These are phyloP conservation scores for Angomonas desouzai DNA, from an alignment of 208 protist species.

Conservation along the genomic window DNA sequence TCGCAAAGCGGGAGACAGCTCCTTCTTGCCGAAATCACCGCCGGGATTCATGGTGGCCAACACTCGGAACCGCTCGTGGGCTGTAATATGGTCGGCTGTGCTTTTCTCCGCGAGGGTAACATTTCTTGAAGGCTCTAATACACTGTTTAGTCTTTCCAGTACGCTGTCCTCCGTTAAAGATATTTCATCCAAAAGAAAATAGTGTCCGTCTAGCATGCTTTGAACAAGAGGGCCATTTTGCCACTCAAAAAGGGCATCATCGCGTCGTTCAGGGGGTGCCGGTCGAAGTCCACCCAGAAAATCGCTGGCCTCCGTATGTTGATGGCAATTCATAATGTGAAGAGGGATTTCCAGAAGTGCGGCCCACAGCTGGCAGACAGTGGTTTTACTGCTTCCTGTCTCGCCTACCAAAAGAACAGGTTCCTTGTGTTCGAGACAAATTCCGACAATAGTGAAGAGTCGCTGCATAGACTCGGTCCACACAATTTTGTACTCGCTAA, in stretches of 20 bases:
- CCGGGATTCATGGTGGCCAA: slow-evolving; percentile 99
- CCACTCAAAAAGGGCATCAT: slow-evolving; percentile 96
- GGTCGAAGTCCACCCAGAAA: slow-evolving; percentile 95
- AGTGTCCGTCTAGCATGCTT: slow-evolving; percentile 97
- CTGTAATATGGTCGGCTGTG: slow-evolving; percentile 75
- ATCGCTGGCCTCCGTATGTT: slow-evolving; percentile 99
- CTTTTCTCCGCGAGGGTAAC: slow-evolving; percentile 98
- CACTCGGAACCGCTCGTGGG: slow-evolving; percentile 93
- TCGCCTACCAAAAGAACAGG: slow-evolving; percentile 98
- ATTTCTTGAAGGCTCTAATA: slow-evolving; percentile 97
- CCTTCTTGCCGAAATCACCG: slow-evolving; percentile 99
- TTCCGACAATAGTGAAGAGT: slow-evolving; percentile 95
- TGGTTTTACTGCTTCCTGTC: slow-evolving; percentile 99
- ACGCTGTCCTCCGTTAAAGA: slow-evolving; percentile 99
- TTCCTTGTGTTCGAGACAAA: slow-evolving; percentile 94
- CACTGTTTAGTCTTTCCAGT: slow-evolving; percentile 99
- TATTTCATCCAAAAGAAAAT: slow-evolving; percentile 99
- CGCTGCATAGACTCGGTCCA: slow-evolving; percentile 96
- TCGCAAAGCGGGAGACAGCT: slow-evolving; percentile 99
- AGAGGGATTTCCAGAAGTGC: slow-evolving; percentile 81
- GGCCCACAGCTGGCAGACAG: slow-evolving; percentile 95
- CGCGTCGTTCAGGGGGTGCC: slow-evolving; percentile 68
- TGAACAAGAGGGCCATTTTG: slow-evolving; percentile 98
- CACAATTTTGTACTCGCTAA: slow-evolving; percentile 92
- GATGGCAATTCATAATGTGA: slow-evolving; percentile 99